A percentile compares a stretch with the other conserved stretches of the same genome.
phyloP scores from a whole-genome alignment of 306 rosid genomes.

The Purshia tridentata region DNA sequence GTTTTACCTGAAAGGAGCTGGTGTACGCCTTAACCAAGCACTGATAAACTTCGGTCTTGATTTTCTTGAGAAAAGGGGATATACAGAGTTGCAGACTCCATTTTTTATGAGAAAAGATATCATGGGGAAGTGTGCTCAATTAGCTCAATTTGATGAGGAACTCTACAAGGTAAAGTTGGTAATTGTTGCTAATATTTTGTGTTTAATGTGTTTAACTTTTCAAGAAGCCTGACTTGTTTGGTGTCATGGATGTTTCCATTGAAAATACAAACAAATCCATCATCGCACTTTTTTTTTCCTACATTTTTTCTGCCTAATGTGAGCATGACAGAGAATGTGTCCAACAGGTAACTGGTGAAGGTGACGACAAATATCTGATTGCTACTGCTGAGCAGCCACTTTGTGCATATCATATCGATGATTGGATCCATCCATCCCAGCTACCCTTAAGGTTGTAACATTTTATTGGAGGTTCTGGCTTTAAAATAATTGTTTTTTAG shows the following conservation, averaged over 20 bases:
- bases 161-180: conserved; percentile 70
- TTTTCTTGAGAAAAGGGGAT: conserved; percentile 78
- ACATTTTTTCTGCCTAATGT: neutral
- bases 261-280: neutral
- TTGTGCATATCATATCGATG: conserved; percentile 82
- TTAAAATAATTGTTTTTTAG: neutral
- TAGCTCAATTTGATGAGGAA: conserved; percentile 97
- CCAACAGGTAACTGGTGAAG: conserved; percentile 91
- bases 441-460: conserved; percentile 70
- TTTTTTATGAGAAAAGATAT: conserved; percentile 92
- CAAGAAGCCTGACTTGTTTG: neutral
- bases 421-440: conserved; percentile 97
- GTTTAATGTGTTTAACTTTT: neutral
- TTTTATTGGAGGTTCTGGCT: conserved; percentile 5
- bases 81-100: conserved; percentile 75
- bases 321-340: conserved; percentile 15
- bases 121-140: conserved; percentile 95
- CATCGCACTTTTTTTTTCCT: neutral
- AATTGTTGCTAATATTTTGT: conserved; percentile 18
- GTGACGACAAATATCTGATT: conserved; percentile 94
- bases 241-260: neutral
- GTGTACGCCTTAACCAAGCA: conserved; percentile 95
- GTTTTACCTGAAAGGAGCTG: conserved; percentile 85
- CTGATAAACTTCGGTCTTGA: conserved; percentile 82
- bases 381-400: conserved; percentile 98